Evolutionary conservation across 371 early-diverging fungal species (phyloP).

Genomic region (Smittium culicis): DNA sequence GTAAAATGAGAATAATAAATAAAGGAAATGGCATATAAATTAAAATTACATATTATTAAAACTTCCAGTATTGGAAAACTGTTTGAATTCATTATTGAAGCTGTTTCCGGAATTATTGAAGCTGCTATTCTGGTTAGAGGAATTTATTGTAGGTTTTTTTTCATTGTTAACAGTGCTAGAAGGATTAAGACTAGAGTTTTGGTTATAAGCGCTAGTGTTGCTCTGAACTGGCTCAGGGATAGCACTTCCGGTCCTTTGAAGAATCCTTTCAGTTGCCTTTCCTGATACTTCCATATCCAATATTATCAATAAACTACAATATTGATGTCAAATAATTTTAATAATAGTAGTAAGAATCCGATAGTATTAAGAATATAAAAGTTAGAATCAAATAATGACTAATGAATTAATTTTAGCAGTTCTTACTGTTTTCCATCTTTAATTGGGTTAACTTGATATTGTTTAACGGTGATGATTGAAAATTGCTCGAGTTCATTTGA

Average conservation of each 20-base stretch:
- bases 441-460: conserved; percentile 13
- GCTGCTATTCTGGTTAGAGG: conserved; percentile 13
- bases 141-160: conserved; percentile 5
- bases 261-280: not conserved
- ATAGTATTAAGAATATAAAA: not conserved
- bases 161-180: not conserved
- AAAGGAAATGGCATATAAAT: not conserved
- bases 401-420: not conserved
- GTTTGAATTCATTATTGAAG: conserved; percentile 6
- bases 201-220: too few species aligned
- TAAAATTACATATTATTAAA: conserved; percentile 20
- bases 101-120: conserved; percentile 19
- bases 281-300: not conserved
- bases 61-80: conserved; percentile 19
- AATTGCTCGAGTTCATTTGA: conserved; percentile 5
- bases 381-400: not conserved
- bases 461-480: conserved; percentile 7
- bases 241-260: too few species aligned
- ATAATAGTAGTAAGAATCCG: not conserved
- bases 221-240: too few species aligned
- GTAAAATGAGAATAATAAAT: too few species aligned
- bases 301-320: not conserved
- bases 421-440: conserved; percentile 11
- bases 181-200: not conserved
- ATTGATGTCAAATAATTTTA: not conserved